Evolutionary conservation across 225 moss, liverwort and hornwort genomes (phyloP), one percentile per base, ranked within the genome.

Genomic region (Marchantia polymorpha): DNA sequence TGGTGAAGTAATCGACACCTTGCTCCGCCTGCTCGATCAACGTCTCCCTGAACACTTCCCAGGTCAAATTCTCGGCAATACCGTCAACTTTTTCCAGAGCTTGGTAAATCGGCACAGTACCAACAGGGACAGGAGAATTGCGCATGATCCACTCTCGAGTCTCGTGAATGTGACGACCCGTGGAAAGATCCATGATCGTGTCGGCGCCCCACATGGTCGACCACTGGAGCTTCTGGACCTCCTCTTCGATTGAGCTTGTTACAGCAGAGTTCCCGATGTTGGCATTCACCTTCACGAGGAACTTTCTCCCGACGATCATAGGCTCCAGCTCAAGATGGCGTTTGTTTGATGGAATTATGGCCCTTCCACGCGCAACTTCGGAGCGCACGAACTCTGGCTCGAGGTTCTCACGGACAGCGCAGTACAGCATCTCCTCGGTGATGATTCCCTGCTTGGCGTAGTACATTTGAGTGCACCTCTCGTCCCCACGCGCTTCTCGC

Each of bases 181-280:
- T 96, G 10, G 96, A 96, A 64, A 96, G 84, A 47, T 96, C 96
- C 96, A 96, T 96, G 79, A 96, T 93, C 46, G 96, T 96, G 77
- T 96, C 96, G 0, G 91, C 96, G 12, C 96, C 96, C 94, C 96
- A 96, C 94, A 96, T 94, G 55, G 93, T 94, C 9, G 96, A 91
- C 96, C 96, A 96, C 70, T 96, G 96, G 3, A 96, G 94, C 86
- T 96, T 96, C 89, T 94, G 96, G 11, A 94, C 96, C 69, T 96
- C 96, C 77, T 94, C 96, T 72, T 96, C 96, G 27, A 96, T 96
- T 15, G 96, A 96, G 23, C 94, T 94, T 27, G 92, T 93, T 25
- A 96, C 93, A 0, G 94, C 96, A 0, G 94, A 96, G 82, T 96
- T 96, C 27, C 94, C 96, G 17, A 96, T 96, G 75, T 96, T 94